phyloP scores from a whole-genome alignment of 495 filamentous ascomycete species.

The Cetradonia linearis region DNA sequence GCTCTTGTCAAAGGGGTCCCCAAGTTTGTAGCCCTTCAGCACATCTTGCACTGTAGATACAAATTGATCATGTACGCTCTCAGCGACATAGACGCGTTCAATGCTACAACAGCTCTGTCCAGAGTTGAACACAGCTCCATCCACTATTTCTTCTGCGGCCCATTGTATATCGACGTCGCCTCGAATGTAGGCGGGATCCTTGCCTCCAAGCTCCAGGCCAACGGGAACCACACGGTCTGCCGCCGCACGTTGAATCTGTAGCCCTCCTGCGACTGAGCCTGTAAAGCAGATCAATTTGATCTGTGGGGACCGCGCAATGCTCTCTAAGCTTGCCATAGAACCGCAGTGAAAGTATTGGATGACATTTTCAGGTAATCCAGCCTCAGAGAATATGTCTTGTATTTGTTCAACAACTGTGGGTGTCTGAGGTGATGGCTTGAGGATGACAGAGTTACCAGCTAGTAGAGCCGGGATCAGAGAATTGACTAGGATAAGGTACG shows the following conservation, averaged over 20 bases:
- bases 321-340: slow-evolving; percentile 57
- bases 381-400: slow-evolving; percentile 59
- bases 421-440: slow-evolving; percentile 91
- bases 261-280: slow-evolving; percentile 78
- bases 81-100: slow-evolving; percentile 86
- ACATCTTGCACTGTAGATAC: slow-evolving; percentile 68
- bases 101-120: slow-evolving; percentile 94
- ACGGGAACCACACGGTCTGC: slow-evolving; percentile 71
- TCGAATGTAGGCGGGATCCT: slow-evolving; percentile 84
- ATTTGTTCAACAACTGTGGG: slow-evolving; percentile 82
- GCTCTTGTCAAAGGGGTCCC: slow-evolving; percentile 65
- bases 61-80: slow-evolving; percentile 70
- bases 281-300: slow-evolving; percentile 79
- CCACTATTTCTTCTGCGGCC: slow-evolving; percentile 87
- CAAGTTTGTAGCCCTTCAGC: slow-evolving; percentile 78
- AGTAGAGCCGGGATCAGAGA: slow-evolving; percentile 79
- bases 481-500: slow-evolving; percentile 85
- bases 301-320: slow-evolving; percentile 59
- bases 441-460: slow-evolving; percentile 76
- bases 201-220: slow-evolving; percentile 81
- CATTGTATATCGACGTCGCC: slow-evolving; percentile 77
- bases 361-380: slow-evolving; percentile 68
- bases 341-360: slow-evolving; percentile 87
- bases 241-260: slow-evolving; percentile 75
- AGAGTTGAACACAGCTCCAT: slow-evolving; percentile 91